Evolutionary conservation across 2,329 filamentous ascomycete species (phyloP).

Genomic region (Davidsoniella virescens): DNA sequence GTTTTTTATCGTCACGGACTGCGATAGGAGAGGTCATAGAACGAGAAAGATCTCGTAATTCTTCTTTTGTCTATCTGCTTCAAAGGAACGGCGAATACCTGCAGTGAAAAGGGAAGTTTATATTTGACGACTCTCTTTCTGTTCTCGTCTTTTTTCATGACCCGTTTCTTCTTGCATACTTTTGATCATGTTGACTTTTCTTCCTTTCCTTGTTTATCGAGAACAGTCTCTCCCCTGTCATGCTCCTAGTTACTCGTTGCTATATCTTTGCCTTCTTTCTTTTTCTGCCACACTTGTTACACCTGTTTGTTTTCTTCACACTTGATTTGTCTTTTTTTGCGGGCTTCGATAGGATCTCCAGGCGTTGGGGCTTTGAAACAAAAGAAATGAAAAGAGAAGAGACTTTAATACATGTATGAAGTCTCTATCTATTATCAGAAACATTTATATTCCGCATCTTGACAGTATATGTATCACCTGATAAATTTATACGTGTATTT

Average conservation of each 20-base stretch:
- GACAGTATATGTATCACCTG: too few species aligned
- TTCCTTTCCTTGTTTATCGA: not conserved
- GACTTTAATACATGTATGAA: conserved; percentile 13
- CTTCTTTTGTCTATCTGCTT: too few species aligned
- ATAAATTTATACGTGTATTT: too few species aligned
- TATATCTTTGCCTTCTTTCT: conserved; percentile 4
- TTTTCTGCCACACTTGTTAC: not conserved
- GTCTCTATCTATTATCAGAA: too few species aligned
- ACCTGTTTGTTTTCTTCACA: not conserved
- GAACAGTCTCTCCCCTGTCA: too few species aligned
- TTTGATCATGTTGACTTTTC: not conserved
- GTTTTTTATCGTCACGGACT: not conserved
- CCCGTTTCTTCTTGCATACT: not conserved
- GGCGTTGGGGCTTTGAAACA: conserved; percentile 16
- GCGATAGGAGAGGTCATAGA: too few species aligned
- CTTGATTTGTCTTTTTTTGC: not conserved
- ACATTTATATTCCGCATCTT: too few species aligned
- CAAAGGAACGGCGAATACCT: too few species aligned
- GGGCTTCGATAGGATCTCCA: conserved; percentile 7
- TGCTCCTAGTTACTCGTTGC: not conserved
- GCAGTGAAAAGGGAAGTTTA: not conserved
- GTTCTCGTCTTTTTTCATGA: conserved; percentile 3
- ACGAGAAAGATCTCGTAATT: too few species aligned
- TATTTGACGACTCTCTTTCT: not conserved
- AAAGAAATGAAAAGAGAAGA: conserved; percentile 21